phyloP scores from a whole-genome alignment of 768 basidiomycete genomes.

The Glaciozyma martinii region DNA sequence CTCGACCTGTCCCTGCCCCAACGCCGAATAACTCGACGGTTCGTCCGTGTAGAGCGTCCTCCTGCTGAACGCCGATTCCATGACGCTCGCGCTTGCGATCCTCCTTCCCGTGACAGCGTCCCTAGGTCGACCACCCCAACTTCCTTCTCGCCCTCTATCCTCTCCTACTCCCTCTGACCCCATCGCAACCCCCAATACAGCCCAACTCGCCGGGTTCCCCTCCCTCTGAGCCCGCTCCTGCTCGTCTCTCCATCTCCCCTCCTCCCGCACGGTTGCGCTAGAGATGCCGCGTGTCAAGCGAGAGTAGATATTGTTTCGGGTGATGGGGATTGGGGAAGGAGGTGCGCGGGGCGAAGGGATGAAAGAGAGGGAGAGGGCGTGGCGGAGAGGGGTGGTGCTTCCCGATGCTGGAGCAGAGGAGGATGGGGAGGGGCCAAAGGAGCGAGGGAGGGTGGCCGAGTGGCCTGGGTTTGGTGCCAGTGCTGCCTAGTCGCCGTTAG shows the following conservation, averaged over 20 bases:
- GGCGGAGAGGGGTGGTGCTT: too few relatives aligned
- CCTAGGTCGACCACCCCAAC: not conserved
- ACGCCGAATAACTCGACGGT: not conserved
- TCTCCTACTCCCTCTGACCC: not conserved
- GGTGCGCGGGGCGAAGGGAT: not conserved
- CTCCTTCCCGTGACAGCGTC: not conserved
- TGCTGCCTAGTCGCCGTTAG: too few relatives aligned
- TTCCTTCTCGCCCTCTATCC: not conserved
- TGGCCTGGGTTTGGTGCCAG: too few relatives aligned
- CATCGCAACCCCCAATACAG: not conserved
- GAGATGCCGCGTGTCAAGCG: not conserved
- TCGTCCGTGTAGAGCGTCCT: not conserved
- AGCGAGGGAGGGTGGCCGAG: too few relatives aligned
- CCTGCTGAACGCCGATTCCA: not conserved
- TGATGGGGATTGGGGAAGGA: not conserved
- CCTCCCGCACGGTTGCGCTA: not conserved
- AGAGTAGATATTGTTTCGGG: not conserved
- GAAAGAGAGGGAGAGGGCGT: too few relatives aligned
- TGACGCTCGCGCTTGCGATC: not conserved
- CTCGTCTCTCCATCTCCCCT: not conserved
- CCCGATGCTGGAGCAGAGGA: too few relatives aligned
- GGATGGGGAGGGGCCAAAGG: too few relatives aligned
- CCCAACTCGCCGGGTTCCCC: slow-evolving; percentile 12
- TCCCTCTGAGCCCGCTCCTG: not conserved
- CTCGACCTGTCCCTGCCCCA: not conserved